phyloP scores from a whole-genome alignment of 257 asterid genomes.

The Haberlea rhodopensis region DNA sequence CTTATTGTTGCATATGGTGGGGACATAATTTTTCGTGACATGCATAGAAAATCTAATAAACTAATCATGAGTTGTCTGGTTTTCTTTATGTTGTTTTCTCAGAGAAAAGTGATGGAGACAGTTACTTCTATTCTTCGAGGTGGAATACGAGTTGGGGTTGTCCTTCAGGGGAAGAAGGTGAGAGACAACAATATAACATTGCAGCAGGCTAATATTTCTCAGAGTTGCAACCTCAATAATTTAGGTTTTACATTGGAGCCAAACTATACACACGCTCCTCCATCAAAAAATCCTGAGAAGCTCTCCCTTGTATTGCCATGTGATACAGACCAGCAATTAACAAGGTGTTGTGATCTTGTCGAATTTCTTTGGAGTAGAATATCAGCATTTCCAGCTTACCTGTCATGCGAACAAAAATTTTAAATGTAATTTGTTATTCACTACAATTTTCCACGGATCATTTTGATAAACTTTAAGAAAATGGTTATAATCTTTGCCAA shows the following conservation, averaged over 20 bases:
- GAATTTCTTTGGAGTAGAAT: constrained; percentile 1
- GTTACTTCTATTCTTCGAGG: constrained; percentile 59
- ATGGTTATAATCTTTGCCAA: too few relatives aligned
- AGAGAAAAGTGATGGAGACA: constrained; percentile 81
- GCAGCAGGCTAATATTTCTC: constrained; percentile 70
- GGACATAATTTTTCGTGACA: not conserved
- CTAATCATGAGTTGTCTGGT: constrained; percentile 11
- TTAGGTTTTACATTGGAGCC: constrained; percentile 73
- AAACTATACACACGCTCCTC: constrained; percentile 31
- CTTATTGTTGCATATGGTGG: not conserved
- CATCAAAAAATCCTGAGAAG: constrained; percentile 32
- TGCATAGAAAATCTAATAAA: constrained; percentile 9
- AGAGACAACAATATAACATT: constrained; percentile 65
- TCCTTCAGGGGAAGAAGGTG: constrained; percentile 71
- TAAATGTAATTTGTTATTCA: too few relatives aligned
- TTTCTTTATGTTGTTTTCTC: constrained; percentile 22
- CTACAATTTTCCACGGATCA: too few relatives aligned
- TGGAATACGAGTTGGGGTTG: constrained; percentile 68
- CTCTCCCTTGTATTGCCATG: constrained; percentile 29
- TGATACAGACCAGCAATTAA: constrained; percentile 34
- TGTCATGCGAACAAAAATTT: not conserved
- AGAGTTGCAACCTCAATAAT: constrained; percentile 46
- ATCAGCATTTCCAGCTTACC: not conserved
- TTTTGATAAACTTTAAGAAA: too few relatives aligned
- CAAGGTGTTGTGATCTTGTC: constrained; percentile 33